These are phyloP conservation scores for Phlyctochytrium bullatum DNA, from an alignment of 192 early-diverging fungal genomes.

Conservation along the genomic window DNA sequence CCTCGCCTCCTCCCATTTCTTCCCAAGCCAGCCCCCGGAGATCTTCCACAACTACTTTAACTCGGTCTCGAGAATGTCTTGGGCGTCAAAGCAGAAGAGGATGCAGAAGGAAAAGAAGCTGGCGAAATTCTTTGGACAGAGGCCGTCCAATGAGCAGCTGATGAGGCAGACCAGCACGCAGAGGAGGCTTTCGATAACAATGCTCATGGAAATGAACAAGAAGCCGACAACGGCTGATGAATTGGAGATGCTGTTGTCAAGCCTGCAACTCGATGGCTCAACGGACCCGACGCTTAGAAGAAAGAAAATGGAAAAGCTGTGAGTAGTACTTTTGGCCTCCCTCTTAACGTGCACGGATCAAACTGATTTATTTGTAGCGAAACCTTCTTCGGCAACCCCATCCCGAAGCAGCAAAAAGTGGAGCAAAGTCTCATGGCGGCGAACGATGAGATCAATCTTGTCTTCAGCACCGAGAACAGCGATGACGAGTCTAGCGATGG, in stretches of 20 bases:
- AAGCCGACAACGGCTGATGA: background rate
- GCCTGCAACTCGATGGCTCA: conserved; percentile 11
- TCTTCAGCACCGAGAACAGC: conserved; percentile 4
- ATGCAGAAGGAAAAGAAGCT: conserved; percentile 66
- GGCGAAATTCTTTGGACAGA: conserved; percentile 67
- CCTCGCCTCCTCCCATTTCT: conserved; percentile 20
- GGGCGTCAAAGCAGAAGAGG: conserved; percentile 54
- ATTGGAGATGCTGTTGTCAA: conserved; percentile 5
- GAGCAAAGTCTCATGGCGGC: conserved; percentile 6
- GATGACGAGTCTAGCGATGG: background rate
- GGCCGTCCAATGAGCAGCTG: conserved; percentile 55
- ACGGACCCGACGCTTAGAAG: conserved; percentile 14
- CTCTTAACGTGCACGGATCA: background rate
- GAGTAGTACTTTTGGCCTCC: conserved; percentile 7
- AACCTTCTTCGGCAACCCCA: conserved; percentile 19
- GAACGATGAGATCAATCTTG: conserved; percentile 5
- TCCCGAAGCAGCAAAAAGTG: conserved; percentile 27
- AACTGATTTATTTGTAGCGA: conserved; percentile 6
- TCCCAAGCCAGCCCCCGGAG: conserved; percentile 2
- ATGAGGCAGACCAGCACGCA: conserved; percentile 34
- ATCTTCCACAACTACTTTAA: conserved; percentile 56
- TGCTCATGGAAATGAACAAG: background rate
- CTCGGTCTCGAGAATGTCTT: conserved; percentile 41
- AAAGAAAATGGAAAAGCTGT: conserved; percentile 44
- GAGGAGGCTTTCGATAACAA: conserved; percentile 7